Evolutionary conservation across 495 filamentous ascomycete genomes (phyloP), one percentile per base, ranked within the genome.

Genomic region (Xylaria intraflava): DNA sequence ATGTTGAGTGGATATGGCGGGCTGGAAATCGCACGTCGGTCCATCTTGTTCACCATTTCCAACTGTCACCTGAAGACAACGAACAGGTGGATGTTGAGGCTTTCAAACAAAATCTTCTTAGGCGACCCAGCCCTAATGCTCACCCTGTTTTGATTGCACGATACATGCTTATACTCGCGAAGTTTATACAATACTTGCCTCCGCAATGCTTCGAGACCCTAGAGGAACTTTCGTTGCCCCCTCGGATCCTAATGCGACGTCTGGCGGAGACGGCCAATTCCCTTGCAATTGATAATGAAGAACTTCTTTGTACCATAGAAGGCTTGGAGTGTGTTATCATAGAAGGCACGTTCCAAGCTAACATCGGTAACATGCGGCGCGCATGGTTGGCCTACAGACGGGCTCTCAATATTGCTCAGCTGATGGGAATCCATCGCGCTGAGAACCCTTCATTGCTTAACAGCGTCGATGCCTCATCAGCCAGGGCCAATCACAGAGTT

Each of bases 261-360:
- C 58, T 70, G 0, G 65, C 69, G 9, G 48, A 68, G 2, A 57
- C 60, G 1, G 69, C 75, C 2, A 58, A 55, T n/a, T 46, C 63
- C 17, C 58, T 69, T 16, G 67, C 76, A 17, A 72, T 70, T 9
- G 72, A 69, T 8, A 72, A 78, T 40, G 75, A 80, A 45, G 67
- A 68, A 35, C 49, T 78, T 0, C 49, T 77, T 2, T 59, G 55
- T 9, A 71, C 57, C 2, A 55, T 66, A 16, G 69, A 73, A 39
- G 69, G 70, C 6, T 59, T 75, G 2, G 65, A 72, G 46, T 67
- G 68, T 50, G 57, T 75, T 9, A 51, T 67, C 14, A 48, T 72
- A 0, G 64, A 64, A 40, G 64, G 69, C 9, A 31, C 62, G 16
- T 68, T 60, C 58, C 69, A 72, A 14, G 35, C 49, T 19, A 71